Conservation (phyloP, 441 rosid species). For the Populus hybrid region DNA sequence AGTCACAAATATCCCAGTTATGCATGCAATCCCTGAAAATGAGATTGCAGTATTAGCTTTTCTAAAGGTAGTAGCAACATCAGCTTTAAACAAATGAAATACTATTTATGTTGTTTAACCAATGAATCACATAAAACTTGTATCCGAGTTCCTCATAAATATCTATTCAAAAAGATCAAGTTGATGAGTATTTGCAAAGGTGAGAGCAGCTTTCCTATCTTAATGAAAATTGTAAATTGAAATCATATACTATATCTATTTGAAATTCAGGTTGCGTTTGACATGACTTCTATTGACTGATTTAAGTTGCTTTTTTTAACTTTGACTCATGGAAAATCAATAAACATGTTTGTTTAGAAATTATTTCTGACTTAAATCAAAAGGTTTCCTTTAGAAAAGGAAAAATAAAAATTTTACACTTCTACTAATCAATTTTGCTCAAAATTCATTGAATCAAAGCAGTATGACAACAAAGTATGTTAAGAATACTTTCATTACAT, state of each 20-base stretch:
- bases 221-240: not conserved
- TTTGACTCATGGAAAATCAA: not conserved
- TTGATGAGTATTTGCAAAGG: not conserved
- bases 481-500: no score
- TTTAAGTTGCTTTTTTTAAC: not conserved
- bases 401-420: not conserved
- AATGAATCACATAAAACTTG: not conserved
- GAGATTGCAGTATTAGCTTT: conserved; percentile 13
- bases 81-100: not conserved
- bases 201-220: not conserved
- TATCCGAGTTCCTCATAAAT: not conserved
- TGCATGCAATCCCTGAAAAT: conserved; percentile 72
- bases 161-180: not conserved
- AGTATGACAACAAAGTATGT: no score
- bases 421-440: not conserved
- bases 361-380: not conserved
- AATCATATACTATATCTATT: not conserved
- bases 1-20: conserved; percentile 53
- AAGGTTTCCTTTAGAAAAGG: not conserved
- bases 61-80: not conserved
- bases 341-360: not conserved
- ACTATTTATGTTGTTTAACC: not conserved
- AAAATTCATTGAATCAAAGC: not conserved
- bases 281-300: not conserved
- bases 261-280: not conserved